phyloP scores from a whole-genome alignment of 2,329 filamentous ascomycete species.

The Kalmusia sp. region DNA sequence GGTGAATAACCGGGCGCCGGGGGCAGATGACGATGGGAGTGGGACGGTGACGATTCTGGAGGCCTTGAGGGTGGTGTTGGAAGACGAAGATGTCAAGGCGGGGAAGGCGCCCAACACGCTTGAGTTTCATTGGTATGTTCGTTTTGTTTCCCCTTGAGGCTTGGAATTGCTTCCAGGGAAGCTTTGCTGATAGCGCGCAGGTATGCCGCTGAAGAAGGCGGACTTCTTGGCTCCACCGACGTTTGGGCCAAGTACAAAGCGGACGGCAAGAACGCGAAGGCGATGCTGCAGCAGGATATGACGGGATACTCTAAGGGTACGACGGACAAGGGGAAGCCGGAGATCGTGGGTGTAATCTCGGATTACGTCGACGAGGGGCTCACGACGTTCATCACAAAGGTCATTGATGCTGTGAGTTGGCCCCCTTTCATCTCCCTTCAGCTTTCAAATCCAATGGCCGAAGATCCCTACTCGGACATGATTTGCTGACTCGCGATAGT shows the following conservation, averaged over 20 bases:
- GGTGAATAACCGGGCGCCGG: constrained; percentile 75
- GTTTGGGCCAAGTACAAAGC: constrained; percentile 83
- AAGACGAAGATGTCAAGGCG: constrained; percentile 68
- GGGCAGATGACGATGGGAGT: constrained; percentile 90
- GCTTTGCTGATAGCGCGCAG: not conserved
- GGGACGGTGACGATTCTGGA: constrained; percentile 93
- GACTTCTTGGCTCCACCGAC: constrained; percentile 83
- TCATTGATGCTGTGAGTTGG: constrained; percentile 64
- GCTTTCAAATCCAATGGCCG: too few species aligned
- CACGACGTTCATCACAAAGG: constrained; percentile 85
- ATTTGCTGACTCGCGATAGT: constrained; percentile 53
- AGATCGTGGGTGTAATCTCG: constrained; percentile 88
- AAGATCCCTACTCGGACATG: not conserved
- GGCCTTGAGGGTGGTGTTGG: constrained; percentile 79
- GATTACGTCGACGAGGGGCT: constrained; percentile 84
- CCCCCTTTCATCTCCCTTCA: not conserved
- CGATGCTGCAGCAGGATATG: constrained; percentile 99
- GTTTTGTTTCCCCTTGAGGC: too few species aligned
- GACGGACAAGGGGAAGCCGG: constrained; percentile 76
- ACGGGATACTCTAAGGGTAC: constrained; percentile 79
- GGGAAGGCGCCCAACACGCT: constrained; percentile 82
- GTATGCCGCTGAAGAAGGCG: constrained; percentile 77
- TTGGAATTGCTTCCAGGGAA: constrained; percentile 45
- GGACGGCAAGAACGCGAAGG: constrained; percentile 77
- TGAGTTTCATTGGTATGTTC: constrained; percentile 91